These are phyloP conservation scores for Linnemannia exigua DNA, from an alignment of 192 early-diverging fungal genomes.

Conservation along the genomic window DNA sequence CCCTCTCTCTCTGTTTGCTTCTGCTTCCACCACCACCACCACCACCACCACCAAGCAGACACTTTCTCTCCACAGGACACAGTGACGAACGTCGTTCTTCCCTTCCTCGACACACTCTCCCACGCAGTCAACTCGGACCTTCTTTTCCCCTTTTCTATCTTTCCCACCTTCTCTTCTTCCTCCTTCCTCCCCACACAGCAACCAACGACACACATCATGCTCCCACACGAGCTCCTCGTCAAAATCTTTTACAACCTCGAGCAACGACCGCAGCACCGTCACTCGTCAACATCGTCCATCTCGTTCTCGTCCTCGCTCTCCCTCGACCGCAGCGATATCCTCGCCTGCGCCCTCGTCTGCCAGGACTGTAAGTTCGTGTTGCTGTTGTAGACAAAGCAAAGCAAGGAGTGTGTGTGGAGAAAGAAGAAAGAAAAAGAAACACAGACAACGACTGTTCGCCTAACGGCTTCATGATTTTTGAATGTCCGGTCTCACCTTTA, in stretches of 20 bases:
- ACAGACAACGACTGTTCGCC: too few relatives aligned
- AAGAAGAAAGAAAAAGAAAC: background rate
- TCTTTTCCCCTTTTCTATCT: background rate
- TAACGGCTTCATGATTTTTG: background rate
- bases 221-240: conserved; percentile 49
- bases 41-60: background rate
- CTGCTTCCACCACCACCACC: background rate
- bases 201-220: background rate
- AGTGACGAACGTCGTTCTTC: background rate
- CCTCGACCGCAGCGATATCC: conserved; percentile 24
- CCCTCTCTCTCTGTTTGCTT: background rate
- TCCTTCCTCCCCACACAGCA: background rate
- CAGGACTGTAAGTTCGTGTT: conserved; percentile 37
- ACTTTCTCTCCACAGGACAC: too few relatives aligned
- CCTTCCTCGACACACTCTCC: background rate
- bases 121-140: background rate
- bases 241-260: conserved; percentile 49
- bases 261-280: conserved; percentile 42
- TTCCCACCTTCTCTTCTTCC: background rate
- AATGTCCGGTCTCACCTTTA: conserved; percentile 7
- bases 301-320: conserved; percentile 36
- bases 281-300: conserved; percentile 34
- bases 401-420: too few relatives aligned
- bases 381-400: too few relatives aligned
- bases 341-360: conserved; percentile 43